These are phyloP conservation scores for Pseudocercospora fijiensis DNA, from an alignment of 2,329 filamentous ascomycete genomes.

Conservation along the genomic window DNA sequence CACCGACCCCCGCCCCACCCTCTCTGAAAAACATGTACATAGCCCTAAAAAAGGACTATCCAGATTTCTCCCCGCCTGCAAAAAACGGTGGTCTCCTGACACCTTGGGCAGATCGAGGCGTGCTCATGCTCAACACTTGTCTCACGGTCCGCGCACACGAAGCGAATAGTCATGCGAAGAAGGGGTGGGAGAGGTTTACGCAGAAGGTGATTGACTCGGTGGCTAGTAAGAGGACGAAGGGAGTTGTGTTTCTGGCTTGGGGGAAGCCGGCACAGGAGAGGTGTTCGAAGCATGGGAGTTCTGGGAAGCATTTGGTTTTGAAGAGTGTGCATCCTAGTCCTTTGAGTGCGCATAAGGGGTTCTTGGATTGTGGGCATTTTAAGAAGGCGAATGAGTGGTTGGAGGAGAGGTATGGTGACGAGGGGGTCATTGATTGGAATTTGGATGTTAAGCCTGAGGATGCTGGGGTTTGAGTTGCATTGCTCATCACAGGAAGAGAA, in stretches of 20 bases:
- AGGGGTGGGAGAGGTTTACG: constrained; percentile 91
- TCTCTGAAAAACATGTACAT: constrained; percentile 94
- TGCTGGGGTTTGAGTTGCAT: constrained; percentile 37
- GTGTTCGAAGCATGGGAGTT: constrained; percentile 67
- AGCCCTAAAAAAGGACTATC: constrained; percentile 83
- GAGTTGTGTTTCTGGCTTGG: constrained; percentile 96
- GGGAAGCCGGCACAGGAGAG: constrained; percentile 79
- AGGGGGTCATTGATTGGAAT: constrained; percentile 79
- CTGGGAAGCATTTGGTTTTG: constrained; percentile 74
- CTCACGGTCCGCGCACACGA: constrained; percentile 88
- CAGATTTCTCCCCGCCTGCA: constrained; percentile 69
- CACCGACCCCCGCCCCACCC: constrained; percentile 82
- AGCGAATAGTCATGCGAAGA: constrained; percentile 78
- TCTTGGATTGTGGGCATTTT: constrained; percentile 71
- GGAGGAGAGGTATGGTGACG: constrained; percentile 70
- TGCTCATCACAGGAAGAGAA: background rate
- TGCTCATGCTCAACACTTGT: constrained; percentile 91
- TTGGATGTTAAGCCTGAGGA: constrained; percentile 51
- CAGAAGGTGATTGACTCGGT: constrained; percentile 89
- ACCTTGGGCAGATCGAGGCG: constrained; percentile 90
- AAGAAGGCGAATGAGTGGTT: constrained; percentile 84
- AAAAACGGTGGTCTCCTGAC: constrained; percentile 80
- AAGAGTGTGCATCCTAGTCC: constrained; percentile 90
- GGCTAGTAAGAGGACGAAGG: constrained; percentile 69
- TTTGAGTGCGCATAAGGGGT: constrained; percentile 79